Base-by-base conservation (phyloP, 495 filamentous ascomycete species). In the Neurospora sp. region DNA sequence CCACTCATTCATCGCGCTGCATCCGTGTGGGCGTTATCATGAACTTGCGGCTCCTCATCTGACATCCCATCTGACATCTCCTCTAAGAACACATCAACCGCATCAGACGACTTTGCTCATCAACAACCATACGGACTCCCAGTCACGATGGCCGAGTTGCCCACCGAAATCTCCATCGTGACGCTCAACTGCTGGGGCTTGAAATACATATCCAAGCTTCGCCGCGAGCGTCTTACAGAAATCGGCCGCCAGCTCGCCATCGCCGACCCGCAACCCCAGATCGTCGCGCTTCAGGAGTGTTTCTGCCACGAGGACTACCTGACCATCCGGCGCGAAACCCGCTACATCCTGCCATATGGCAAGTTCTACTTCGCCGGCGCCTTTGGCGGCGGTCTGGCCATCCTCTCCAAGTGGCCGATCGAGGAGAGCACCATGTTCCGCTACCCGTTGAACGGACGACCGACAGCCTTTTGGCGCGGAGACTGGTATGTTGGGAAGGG, bases 401-500 rank as follows among this genome's bases (percentile, higher is more conserved):
- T 99, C 73, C 85, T 99, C n/a, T 96, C 93, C 15, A 89, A 89
- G 86, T 98, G 93, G 94, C 96, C 95, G n/a, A 93, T 99, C 77
- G 93, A 94, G 75, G 93, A 97, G 83, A 95, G 91, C 82, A 88
- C 84, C 78, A 96, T 98, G 93, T 86, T 88, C 76, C 83, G 84
- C 8, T 99, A 98, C 79, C 91, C 95, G n/a, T 85, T 99, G 31
- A 98, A 98, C 80, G 96, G 96, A 24, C 88, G 95, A 21, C 96
- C 96, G 3, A 93, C 93, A 7, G 94, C 94, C 7, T 97, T 98
- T 83, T 97, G 90, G 81, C 87, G 95, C 70, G 96, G 96, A 5
- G 96, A 98, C 82, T 97, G 93, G 93, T 95, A 86, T 77, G 95
- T 98, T 7, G 96, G 96, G 0, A 97, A 98, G 81, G 96, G 96